Evolutionary conservation across 1,139 yeast species (phyloP), one percentile per base, ranked within the genome.

Genomic region (Geotrichum aggregatum): DNA sequence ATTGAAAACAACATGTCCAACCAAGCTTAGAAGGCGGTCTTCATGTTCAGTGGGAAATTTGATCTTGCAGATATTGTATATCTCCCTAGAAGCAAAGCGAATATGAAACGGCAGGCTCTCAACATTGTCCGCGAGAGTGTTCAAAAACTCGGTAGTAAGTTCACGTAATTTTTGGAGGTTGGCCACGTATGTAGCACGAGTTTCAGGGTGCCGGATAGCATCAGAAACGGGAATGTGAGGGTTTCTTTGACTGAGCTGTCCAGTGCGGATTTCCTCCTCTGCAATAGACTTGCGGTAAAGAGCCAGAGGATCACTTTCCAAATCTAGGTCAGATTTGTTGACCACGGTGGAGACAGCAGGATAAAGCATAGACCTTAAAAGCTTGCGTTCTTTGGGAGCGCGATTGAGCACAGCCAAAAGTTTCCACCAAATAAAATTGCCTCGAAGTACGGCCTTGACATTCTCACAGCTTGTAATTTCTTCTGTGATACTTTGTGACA

Each of bases 301-400:
- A n/a, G 73, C 70, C 6, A 79, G 67, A 1, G 98, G 98, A 64
- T 91, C 87, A 54, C 92, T 82, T 63, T 91, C 97, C 61, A 88
- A 79, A 55, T 80, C 81, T 10, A 79, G 63, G 42, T 78, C 82
- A 24, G 80, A 83, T 54, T 78, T 72, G 16, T 80, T 83, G 6
- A 79, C 69, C n/a, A 80, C 73, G 48, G 68, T 73, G 31, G 67
- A 61, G 41, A 78, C 74, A 69, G 50, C 76, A n/a, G 80, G 76
- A 0, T 83, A 80, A 35, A 88, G 69, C 10, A 87, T 56, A 0
- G 69, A 64, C 58, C 79, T 76, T 48, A 84, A 73, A 34, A 77
- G 73, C 50, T 76, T 76, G 52, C 86, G 74, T 61, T 84, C 87
- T 51, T 78, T 77, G 4, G 84, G 76, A 52, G 78, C 75, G 56